A percentile compares a stretch with the other conserved stretches of the same genome.
These are phyloP conservation scores for Aspergillus baeticus DNA, from an alignment of 495 filamentous ascomycete species.

Conservation along the genomic window DNA sequence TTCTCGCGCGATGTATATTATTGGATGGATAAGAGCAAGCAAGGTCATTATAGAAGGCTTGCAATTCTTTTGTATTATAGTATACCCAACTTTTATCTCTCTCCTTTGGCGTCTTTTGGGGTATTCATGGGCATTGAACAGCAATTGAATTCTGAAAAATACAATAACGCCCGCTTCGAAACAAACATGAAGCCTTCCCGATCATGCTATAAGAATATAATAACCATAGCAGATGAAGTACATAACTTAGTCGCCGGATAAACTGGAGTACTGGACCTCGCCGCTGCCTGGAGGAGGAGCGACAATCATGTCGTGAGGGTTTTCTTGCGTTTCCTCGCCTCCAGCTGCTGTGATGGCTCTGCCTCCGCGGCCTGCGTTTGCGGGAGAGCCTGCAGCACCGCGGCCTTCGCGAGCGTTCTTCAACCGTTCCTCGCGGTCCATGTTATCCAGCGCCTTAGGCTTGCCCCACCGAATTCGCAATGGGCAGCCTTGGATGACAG, in stretches of 20 bases:
- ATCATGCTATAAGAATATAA: conserved; percentile 9
- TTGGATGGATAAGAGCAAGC: neutral
- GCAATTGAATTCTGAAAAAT: conserved; percentile 29
- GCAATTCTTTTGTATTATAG: conserved; percentile 38
- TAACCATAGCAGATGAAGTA: conserved; percentile 6
- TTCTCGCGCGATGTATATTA: neutral
- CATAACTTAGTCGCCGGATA: conserved; percentile 69
- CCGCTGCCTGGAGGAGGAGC: conserved; percentile 82
- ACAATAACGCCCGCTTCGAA: conserved; percentile 43
- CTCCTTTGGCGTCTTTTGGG: conserved; percentile 32
- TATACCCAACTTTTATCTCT: conserved; percentile 44
- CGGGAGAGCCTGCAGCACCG: conserved; percentile 43
- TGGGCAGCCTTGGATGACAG: conserved; percentile 80
- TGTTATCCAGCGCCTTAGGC: conserved; percentile 83
- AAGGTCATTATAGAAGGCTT: conserved; percentile 9
- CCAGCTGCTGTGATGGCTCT: conserved; percentile 34
- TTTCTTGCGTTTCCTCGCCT: conserved; percentile 38
- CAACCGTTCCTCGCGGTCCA: conserved; percentile 79
- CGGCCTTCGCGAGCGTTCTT: conserved; percentile 73
- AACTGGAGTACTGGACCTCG: conserved; percentile 79
- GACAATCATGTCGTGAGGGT: conserved; percentile 51
- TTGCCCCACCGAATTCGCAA: conserved; percentile 87
- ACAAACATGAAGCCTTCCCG: conserved; percentile 27
- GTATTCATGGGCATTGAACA: neutral
- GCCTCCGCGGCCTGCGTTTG: conserved; percentile 28